A percentile compares a stretch with the other conserved stretches of the same genome.
Conservation (phyloP, 805 yeast species). For the Sungouiozyma ichnusensis region DNA sequence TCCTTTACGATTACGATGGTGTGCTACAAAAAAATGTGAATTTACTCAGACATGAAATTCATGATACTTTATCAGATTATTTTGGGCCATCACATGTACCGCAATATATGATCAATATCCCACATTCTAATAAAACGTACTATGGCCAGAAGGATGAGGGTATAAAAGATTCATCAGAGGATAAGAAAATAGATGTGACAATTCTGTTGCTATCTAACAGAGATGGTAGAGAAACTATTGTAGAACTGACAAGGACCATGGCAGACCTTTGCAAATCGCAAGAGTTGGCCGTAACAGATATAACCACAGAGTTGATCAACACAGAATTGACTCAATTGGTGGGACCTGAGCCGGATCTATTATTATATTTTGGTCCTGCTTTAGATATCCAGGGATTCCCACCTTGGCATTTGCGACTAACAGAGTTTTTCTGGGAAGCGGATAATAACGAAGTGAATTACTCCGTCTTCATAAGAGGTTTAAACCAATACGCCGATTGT, state of each 20-base stretch:
- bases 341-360: slow-evolving; percentile 86
- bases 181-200: slow-evolving; percentile 40
- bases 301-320: slow-evolving; percentile 67
- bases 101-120: slow-evolving; percentile 48
- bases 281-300: slow-evolving; percentile 53
- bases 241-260: slow-evolving; percentile 78
- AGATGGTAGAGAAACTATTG: slow-evolving; percentile 87
- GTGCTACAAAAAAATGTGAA: slow-evolving; percentile 44
- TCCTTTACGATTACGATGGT: slow-evolving; percentile 76
- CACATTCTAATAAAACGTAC: slow-evolving; percentile 48
- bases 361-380: slow-evolving; percentile 75
- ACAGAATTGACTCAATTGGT: slow-evolving; percentile 63
- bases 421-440: slow-evolving; percentile 85
- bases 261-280: slow-evolving; percentile 57
- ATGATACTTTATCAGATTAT: slow-evolving; percentile 52
- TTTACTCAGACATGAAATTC: slow-evolving; percentile 46
- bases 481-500: slow-evolving; percentile 65
- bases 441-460: slow-evolving; percentile 75
- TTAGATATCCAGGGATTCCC: slow-evolving; percentile 90
- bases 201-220: slow-evolving; percentile 57
- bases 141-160: slow-evolving; percentile 27
- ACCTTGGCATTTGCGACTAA: slow-evolving; percentile 92
- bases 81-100: slow-evolving; percentile 68
- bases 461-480: slow-evolving; percentile 71
- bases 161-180: slow-evolving; percentile 5